phyloP scores from a whole-genome alignment of 306 rosid genomes.

The Acmispon strigosus region DNA sequence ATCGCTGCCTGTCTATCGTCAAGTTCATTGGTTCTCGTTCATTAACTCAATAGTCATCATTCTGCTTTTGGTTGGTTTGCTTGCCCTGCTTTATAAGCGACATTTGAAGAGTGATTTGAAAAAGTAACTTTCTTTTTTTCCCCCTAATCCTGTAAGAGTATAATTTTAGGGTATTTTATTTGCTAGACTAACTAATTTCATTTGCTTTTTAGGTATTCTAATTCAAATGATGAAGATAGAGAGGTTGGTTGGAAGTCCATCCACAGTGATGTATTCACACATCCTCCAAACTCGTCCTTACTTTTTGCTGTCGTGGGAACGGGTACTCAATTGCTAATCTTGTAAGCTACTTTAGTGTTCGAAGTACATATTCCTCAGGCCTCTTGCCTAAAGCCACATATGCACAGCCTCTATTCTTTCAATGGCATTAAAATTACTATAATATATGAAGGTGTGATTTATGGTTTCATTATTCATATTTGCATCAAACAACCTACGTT shows the following conservation, averaged over 20 bases:
- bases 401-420: neutral
- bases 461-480: neutral
- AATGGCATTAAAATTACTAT: conserved; percentile 11
- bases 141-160: neutral
- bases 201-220: conserved; percentile 42
- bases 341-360: conserved; percentile 52
- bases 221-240: conserved; percentile 60
- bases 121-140: conserved; percentile 47
- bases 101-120: conserved; percentile 70
- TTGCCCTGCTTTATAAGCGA: conserved; percentile 56
- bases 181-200: conserved; percentile 13
- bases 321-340: conserved; percentile 74
- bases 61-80: conserved; percentile 68
- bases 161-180: neutral
- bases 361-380: conserved; percentile 7
- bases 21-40: conserved; percentile 82
- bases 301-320: conserved; percentile 70
- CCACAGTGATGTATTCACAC: conserved; percentile 73
- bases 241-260: conserved; percentile 79
- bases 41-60: conserved; percentile 63
- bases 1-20: conserved; percentile 41
- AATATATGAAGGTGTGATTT: conserved; percentile 9
- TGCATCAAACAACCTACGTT: conserved; percentile 11
- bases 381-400: neutral
- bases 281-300: conserved; percentile 58